Evolutionary conservation across 352 stramenopile species (phyloP), one percentile per base, ranked within the genome.

Genomic region (Phytopythium chamaehyphon): DNA sequence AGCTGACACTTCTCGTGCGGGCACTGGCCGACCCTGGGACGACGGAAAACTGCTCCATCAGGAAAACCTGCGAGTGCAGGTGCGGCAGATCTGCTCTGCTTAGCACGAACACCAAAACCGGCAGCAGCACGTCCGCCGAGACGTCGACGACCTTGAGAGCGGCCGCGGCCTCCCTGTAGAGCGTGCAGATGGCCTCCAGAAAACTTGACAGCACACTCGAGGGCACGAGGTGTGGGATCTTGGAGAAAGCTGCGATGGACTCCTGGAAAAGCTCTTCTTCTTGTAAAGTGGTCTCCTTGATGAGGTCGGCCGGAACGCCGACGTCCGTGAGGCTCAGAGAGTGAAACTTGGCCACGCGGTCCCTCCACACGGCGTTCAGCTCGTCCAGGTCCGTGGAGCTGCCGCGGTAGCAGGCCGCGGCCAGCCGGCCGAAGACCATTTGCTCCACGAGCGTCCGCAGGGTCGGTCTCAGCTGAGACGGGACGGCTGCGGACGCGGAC

Each of bases 31-130:
- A 16, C 23, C 10, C 44, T 22, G 44, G 44, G 15, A 37, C 44
- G 24, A 93, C 84, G 5, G 75, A 76, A 49, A 85, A 88, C 51
- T 84, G 64, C 61, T 93, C 78, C 78, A 93, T 88, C 7, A 86
- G 38, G 51, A 76, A 90, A 55, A 90, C 70, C 52, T 93, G 83
- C 24, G 73, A 75, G 57, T 91, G 76, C 58, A 93, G 49, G 54
- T 89, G 79, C 31, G 78, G 76, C 47, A 90, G 57, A 21, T 91
- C 69, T 18, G 66, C 69, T 47, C 76, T 75, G 46, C 78, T 84
- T 21, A 93, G 55, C 52, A 91, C 70, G 50, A 76, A 87, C 47
- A 93, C 79, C 21, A 93, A 62, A 47, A 90, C 54, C 19, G 83
- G 83, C 35, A 93, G 59, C 33, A 93, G 54, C 47, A 93, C 71